Base-by-base conservation (phyloP, 352 stramenopile genomes). In the Phytophthora megakarya region DNA sequence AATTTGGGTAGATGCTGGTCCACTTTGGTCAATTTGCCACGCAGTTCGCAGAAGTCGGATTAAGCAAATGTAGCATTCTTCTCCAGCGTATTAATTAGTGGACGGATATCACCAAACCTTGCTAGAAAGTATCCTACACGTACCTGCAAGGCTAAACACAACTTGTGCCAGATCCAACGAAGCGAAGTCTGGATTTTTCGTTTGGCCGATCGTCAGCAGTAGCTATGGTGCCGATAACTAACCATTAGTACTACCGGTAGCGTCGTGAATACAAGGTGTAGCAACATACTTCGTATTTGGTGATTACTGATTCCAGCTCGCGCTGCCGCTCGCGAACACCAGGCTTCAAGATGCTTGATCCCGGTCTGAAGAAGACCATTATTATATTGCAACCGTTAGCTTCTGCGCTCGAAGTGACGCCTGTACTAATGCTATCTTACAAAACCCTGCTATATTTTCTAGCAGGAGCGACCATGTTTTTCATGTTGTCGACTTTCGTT, bases 131-230 rank as follows among this genome's bases (percentile, higher is more conserved):
- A 38, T 7, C 10, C 4, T 13, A 26, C 18, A 19, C 19, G 18
- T 39, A 78, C 76, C 73, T 79, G 75, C 74, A 22, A 80, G 70
- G 16, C 66, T 59, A 3, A 89, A 67, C 28, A 76, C 21, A 25
- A 88, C 44, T 55, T 80, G 65, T 9, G 49, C 51, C 10, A 64
- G 48, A 30, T 74, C 65, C 18, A 90, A 52, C 22, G 68, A 80
- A 12, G 44, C 71, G 61, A 89, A 90, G 48, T 90, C 75, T 1
- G 71, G 52, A n/a, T 78, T 76, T 5, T 67, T 76, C 0, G 52
- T 61, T 35, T 60, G 52, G 1, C 67, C 58, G 13, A 81, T 70
- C 13, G 61, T 49, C 1, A 86, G 53, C n/a, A 85, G 39, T 3
- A 77, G 56, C 74, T 83, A 39, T 19, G 43, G 5, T 13, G 45